Evolutionary conservation across 257 asterid species (phyloP).

Genomic region (Penstemon eatonii): DNA sequence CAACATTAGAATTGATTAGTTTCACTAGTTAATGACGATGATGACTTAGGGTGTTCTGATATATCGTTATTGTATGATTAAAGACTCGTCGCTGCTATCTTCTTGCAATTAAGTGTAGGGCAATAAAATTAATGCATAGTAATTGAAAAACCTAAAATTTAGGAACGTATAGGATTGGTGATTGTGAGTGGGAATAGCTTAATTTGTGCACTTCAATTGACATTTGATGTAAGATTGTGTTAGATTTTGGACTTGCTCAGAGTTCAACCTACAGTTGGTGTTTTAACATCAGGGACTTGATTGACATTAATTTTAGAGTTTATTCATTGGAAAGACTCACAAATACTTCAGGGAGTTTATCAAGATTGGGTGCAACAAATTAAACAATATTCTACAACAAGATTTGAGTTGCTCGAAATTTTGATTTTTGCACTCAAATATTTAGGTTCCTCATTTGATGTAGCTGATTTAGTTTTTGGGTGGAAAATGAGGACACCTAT

Average conservation of each 20-base stretch:
- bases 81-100: too few relatives aligned
- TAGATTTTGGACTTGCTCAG: too few relatives aligned
- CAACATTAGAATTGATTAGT: background rate
- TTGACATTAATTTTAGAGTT: background rate
- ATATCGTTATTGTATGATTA: too few relatives aligned
- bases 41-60: background rate
- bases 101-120: too few relatives aligned
- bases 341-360: slow-evolving; percentile 7
- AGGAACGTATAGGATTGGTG: background rate
- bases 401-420: too few relatives aligned
- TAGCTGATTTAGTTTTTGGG: background rate
- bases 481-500: background rate
- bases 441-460: background rate
- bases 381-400: too few relatives aligned
- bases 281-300: slow-evolving; percentile 22
- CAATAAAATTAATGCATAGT: background rate
- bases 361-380: slow-evolving; percentile 12
- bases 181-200: slow-evolving; percentile 4
- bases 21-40: background rate
- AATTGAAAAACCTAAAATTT: background rate
- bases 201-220: slow-evolving; percentile 6
- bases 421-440: too few relatives aligned
- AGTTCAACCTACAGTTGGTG: too few relatives aligned
- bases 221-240: slow-evolving; percentile 1
- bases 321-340: background rate